Base-by-base conservation (phyloP, 768 basidiomycete species). In the Pholiota microspora region DNA sequence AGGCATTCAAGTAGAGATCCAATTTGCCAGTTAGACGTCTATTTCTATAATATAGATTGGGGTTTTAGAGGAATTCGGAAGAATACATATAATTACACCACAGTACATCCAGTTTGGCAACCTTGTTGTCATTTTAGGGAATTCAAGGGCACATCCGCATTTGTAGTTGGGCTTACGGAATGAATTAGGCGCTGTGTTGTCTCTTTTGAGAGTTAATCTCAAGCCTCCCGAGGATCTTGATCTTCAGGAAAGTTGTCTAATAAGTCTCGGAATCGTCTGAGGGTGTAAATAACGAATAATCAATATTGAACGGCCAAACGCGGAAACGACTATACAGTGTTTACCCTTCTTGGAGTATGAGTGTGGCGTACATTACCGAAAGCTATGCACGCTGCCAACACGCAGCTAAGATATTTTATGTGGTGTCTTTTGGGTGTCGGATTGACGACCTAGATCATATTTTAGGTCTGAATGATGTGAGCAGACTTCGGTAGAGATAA, bases 301-400 rank as follows among this genome's bases (percentile, higher is more conserved):
- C n/a, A n/a, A n/a, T n/a, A n/a, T n/a, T n/a, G n/a, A n/a, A n/a
- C n/a, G 35, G 51, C 50, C 0, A 73, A 70, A 49, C 77, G 75
- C 10, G 79, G 78, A 0, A 51, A 62, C 0, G 72, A 69, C 25
- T 61, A 64, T 25, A 75, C 77, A 78, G 79, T 77, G 58, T 25
- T 72, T 62, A 15, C n/a, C 35, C 35, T 9, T 36, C 15, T 36
- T 36, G 35, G 35, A 36, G n/a, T 36, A 4, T 15, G 7, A 15
- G 35, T 36, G 35, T 36, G 35, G 35, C 35, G 35, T 15, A 7
- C 35, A 15, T 36, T 88, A 36, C 75, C 90, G 34, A 58, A 49
- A 28, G 78, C 77, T 65, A 80, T 92, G 83, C 69, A 83, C 49
- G 86, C 85, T 3, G 77, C 80, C 13, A 65, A n/a, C n/a, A n/a